A percentile compares a stretch with the other conserved stretches of the same genome.
These are phyloP conservation scores for Ophioceras dolichostomum DNA, from an alignment of 2,329 filamentous ascomycete genomes.

Conservation along the genomic window DNA sequence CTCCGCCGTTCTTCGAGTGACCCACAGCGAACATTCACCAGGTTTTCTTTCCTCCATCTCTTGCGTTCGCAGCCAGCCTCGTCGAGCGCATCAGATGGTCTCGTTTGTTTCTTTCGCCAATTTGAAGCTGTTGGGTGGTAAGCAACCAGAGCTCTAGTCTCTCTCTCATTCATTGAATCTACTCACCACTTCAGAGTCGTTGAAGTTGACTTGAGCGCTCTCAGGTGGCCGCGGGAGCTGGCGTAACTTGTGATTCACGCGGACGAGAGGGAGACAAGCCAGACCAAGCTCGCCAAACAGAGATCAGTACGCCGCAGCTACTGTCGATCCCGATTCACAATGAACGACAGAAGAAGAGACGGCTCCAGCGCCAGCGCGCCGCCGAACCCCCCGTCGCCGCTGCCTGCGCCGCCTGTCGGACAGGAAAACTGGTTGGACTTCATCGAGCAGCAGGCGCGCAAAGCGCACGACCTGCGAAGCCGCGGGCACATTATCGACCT, in stretches of 20 bases:
- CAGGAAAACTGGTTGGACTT: slow-evolving; percentile 70
- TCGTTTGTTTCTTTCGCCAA: not conserved
- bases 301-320: too few relatives aligned
- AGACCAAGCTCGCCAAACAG: too few relatives aligned
- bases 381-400: slow-evolving; percentile 5
- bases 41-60: too few relatives aligned
- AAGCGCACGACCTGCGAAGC: slow-evolving; percentile 49
- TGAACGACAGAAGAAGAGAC: slow-evolving; percentile 2
- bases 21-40: too few relatives aligned
- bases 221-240: not conserved
- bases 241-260: too few relatives aligned
- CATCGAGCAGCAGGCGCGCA: slow-evolving; percentile 56
- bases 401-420: slow-evolving; percentile 40
- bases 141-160: not conserved
- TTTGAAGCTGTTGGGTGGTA: not conserved
- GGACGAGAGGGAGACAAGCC: too few relatives aligned
- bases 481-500: slow-evolving; percentile 60
- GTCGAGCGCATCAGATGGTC: not conserved
- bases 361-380: slow-evolving; percentile 2
- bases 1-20: too few relatives aligned
- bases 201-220: too few relatives aligned
- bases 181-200: too few relatives aligned
- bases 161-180: too few relatives aligned
- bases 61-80: too few relatives aligned
- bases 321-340: not conserved